Base-by-base conservation (phyloP, 345 rosid species). In the Combretum micranthum region DNA sequence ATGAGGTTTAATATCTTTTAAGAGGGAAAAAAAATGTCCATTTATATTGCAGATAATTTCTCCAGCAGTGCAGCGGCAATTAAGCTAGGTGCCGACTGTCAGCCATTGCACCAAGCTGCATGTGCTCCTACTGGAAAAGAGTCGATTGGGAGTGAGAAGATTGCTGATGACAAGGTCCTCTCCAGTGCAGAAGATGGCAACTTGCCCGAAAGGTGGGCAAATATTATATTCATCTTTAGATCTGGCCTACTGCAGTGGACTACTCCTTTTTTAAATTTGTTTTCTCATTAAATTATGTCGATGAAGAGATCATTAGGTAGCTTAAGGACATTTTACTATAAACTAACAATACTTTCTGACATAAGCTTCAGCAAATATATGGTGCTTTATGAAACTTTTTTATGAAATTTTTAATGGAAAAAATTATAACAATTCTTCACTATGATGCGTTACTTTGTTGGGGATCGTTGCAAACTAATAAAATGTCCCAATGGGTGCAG, bases 41-140 rank as follows among this genome's bases (percentile, higher is more conserved):
- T 50, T 21, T 57, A 48, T 62, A 59, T 60, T 61, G 59, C 69
- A 83, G 95, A 77, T 48, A 81, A 76, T 57, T 46, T 71, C 64
- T 66, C 69, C 47, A 70, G 72, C 58, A 65, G 56, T 44, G 23
- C 55, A 71, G 77, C 20, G 20, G 67, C 54, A 39, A 52, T 18
- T 50, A 64, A 59, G 20, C 47, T 60, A 20, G 13, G 58, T 15
- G 51, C 64, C 21, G 60, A 74, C 18, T 18, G 63, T 0, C 77
- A 66, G 57, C 68, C 67, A 59, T 68, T 64, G 55, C 15, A 45
- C 44, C 61, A 57, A n/a, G 56, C 39, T 51, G 57, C 44, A 50
- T 32, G 9, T 32, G 39, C 39, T 32, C 50, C 55, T 50, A 22
- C 63, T 22, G 72, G 57, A 12, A 75, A 72, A 43, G 75, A 78